Evolutionary conservation across 1,284 basidiomycete genomes (phyloP), one percentile per base, ranked within the genome.

Genomic region (Cryptococcus amylolentus): DNA sequence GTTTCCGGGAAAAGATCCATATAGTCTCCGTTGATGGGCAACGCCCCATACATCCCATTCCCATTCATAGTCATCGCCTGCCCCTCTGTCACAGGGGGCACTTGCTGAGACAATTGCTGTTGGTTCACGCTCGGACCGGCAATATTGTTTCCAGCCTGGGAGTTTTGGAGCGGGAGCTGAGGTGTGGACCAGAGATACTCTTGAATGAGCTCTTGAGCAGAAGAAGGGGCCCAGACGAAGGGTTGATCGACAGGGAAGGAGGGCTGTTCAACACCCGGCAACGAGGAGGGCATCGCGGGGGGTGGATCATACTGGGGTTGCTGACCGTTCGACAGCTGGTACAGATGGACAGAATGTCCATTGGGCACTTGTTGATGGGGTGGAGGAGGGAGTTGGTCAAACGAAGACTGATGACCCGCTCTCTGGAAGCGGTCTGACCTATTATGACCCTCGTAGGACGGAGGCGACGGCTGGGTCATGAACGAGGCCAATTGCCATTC

Each of bases 141-240:
- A 35, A 35, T 10, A n/a, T 26, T 27, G 39, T 46, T 35, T 44
- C 27, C 20, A 5, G 8, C 35, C 8, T 31, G 41, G 37, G 48
- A 18, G 39, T 49, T 31, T 26, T 28, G 16, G n/a, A 38, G 43
- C 13, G 31, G 38, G 16, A 26, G 14, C 14, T 41, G 31, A 43
- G 39, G 39, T 51, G 54, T 56, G 40, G 59, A 57, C 65, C 63
- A 67, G 14, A 67, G 57, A 35, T 62, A 55, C 31, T 59, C 60
- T 56, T 67, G 65, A 37, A 67, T 65, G 16, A 67, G 63, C 52
- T 67, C 58, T 50, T 58, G 56, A 7, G 65, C 52, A n/a, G 52
- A 56, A 35, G 57, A 58, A 51, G 58, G 60, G 8, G 55, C 58
- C 63, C 61, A 65, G 35, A 26, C 37, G 51, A 35, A 16, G 44